Base-by-base conservation (phyloP, 2,329 filamentous ascomycete species). In the Diaporthe helianthi region DNA sequence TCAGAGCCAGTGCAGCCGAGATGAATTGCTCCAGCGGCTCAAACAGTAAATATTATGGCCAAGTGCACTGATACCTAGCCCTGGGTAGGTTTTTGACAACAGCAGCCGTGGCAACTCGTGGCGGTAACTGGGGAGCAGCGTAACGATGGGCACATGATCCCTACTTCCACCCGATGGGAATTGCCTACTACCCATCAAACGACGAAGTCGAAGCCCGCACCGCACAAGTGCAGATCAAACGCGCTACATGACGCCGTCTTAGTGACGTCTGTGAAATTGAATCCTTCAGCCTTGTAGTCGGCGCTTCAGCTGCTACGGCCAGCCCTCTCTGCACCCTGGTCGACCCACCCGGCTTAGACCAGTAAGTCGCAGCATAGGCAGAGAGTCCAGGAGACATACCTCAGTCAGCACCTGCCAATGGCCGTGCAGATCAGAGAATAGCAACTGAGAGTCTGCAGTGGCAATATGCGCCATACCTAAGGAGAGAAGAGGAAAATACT, bases 1-100 rank as follows among this genome's bases (percentile, higher is more conserved):
- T 36, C 58, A 49, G 44, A 63, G 44, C 49, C 58, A 49, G 58
- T 49, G 58, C 58, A 63, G 44, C 58, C 44, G 58, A 63, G 44
- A 63, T 63, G 58, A 63, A 63, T 12, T 63, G 29, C 58, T 29
- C 44, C 58, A 61, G 58, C 33, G 41, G 26, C 19, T 58, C n/a
- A n/a, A n/a, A n/a, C n/a, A n/a, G n/a, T n/a, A n/a, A n/a, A n/a
- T n/a, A n/a, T n/a, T n/a, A n/a, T n/a, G 55, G 29, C 29, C 29
- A 24, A 26, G 5, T 33, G 24, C 4, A 4, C 22, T 13, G 10
- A 13, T 4, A 38, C 13, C 13, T n/a, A n/a, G n/a, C n/a, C n/a
- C n/a, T n/a, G n/a, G n/a, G 10, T 38, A 17, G 17, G 15, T 19
- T 29, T 22, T 47, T n/a, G n/a, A n/a, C n/a, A 19, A 17, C 17